phyloP scores from a whole-genome alignment of 2,329 filamentous ascomycete genomes.

The Cryphonectria parasitica region DNA sequence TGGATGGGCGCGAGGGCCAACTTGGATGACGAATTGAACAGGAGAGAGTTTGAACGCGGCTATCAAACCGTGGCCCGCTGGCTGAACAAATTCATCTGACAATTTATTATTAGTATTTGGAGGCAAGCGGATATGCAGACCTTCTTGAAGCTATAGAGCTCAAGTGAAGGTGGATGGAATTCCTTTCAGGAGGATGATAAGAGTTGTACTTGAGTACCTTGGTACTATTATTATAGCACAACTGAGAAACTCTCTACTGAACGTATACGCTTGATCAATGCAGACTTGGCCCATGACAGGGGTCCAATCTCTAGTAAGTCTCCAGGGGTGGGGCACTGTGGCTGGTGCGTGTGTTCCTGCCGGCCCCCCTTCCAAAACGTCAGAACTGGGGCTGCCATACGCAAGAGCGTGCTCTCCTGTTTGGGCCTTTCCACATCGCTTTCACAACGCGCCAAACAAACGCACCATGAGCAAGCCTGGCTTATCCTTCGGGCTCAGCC shows the following conservation, averaged over 20 bases:
- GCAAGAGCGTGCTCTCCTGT: background rate
- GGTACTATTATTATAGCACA: background rate
- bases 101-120: background rate
- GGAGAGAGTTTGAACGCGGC: constrained; percentile 53
- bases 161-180: background rate
- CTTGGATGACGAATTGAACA: constrained; percentile 48
- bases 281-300: background rate
- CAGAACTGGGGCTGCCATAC: background rate
- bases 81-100: constrained; percentile 43
- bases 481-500: constrained; percentile 60
- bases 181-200: background rate
- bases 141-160: background rate
- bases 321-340: constrained; percentile 21
- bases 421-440: background rate
- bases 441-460: background rate
- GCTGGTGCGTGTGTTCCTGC: constrained; percentile 19
- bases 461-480: constrained; percentile 52
- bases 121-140: background rate
- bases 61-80: constrained; percentile 50
- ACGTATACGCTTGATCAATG: background rate
- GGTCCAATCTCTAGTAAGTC: background rate
- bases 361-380: constrained; percentile 6
- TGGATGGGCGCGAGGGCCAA: constrained; percentile 61
- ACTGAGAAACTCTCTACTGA: background rate
- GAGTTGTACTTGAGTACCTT: background rate